Evolutionary conservation across 208 protist genomes (phyloP), one percentile per base, ranked within the genome.

Genomic region (Angomonas desouzai): DNA sequence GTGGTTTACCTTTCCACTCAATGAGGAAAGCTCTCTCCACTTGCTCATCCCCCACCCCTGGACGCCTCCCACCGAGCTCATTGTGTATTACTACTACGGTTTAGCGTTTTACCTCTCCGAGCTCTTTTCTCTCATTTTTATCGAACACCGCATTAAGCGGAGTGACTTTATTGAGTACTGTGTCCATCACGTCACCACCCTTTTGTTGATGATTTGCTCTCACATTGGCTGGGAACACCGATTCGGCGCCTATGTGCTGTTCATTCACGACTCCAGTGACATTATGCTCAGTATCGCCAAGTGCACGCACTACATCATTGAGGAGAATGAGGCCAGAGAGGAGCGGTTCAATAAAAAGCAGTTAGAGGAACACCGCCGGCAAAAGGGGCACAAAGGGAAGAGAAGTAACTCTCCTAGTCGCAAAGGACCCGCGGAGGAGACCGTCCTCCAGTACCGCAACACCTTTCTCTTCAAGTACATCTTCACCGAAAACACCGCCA

Each of bases 191-290:
- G 48, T 84, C 67, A 73, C 65, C 11, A 92, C 85, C 11, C 43
- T 87, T 7, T 34, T 63, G 18, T 72, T 92, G 29, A 85, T 92
- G 2, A 16, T 84, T 28, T 70, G 68, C 68, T 87, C 79, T 9
- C 75, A 87, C 69, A 48, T 78, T 25, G 76, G 71, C 18, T 79
- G 74, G 27, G 68, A 87, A 64, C 82, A 89, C 66, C 85, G 85
- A 61, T 69, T 85, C 49, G 85, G 85, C 23, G 76, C 67, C 29
- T 89, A 87, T 49, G 77, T 88, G 1, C 69, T 92, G 25, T 87
- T 89, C 58, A 76, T 92, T 45, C 85, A 92, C 66, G 82, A 92
- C 51, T 65, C 68, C 40, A 83, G 77, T 32, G 85, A 92, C 60
- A 85, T 92, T 64, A 76, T 88, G 72, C 72, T 92, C 1, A 76